These are phyloP conservation scores for Dimocarpus longan DNA, from an alignment of 345 rosid species.

Conservation along the genomic window DNA sequence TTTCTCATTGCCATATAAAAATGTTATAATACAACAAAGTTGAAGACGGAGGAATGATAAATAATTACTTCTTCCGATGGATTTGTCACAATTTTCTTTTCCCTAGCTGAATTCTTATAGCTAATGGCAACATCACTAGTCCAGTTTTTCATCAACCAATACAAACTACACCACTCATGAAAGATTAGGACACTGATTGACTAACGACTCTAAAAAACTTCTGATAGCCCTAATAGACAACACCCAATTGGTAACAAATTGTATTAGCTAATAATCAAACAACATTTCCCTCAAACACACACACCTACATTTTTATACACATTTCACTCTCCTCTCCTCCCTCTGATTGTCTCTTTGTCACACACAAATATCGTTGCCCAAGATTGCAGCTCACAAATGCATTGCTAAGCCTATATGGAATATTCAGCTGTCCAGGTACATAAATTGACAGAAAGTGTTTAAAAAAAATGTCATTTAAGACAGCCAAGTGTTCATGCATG, in stretches of 20 bases:
- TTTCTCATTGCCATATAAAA: not conserved
- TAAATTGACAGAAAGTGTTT: not conserved
- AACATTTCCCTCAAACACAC: not conserved
- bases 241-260: not conserved
- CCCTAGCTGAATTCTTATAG: not conserved
- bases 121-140: not conserved
- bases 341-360: not conserved
- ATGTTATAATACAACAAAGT: not conserved
- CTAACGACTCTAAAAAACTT: not conserved
- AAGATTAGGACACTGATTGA: not conserved
- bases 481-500: not conserved
- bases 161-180: not conserved
- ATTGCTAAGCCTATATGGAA: not conserved
- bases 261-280: not conserved
- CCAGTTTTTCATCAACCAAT: not conserved
- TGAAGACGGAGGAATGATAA: not conserved
- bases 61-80: not conserved
- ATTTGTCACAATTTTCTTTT: not conserved
- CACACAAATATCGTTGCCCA: not conserved
- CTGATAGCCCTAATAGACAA: not conserved
- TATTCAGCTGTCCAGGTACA: not conserved
- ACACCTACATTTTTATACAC: not conserved
- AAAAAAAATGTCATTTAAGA: not conserved
- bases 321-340: not conserved
- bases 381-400: conserved; percentile 2